phyloP scores from a whole-genome alignment of 2,329 filamentous ascomycete species.

The Phialophora verrucosa region DNA sequence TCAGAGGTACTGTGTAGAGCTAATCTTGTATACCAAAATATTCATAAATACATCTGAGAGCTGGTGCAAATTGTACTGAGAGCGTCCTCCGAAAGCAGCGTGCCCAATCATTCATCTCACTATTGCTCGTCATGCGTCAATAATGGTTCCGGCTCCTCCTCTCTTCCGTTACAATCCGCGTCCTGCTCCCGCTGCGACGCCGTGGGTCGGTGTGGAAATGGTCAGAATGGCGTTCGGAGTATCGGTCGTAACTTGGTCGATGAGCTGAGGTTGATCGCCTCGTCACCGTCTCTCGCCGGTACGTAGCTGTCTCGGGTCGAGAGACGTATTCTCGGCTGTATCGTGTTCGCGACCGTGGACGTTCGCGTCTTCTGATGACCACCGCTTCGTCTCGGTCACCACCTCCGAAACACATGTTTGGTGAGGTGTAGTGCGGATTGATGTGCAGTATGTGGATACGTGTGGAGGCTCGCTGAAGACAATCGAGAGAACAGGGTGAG shows the following conservation, averaged over 20 bases:
- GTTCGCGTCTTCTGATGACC: constrained; percentile 32
- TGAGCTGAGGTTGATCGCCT: constrained; percentile 33
- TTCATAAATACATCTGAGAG: neutral
- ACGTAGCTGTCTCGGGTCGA: constrained; percentile 33
- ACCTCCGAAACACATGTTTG: constrained; percentile 37
- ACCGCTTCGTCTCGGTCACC: constrained; percentile 29
- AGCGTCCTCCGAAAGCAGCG: neutral
- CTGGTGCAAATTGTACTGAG: neutral
- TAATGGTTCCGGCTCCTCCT: constrained; percentile 31
- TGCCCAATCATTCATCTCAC: neutral
- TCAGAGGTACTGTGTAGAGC: neutral
- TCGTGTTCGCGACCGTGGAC: constrained; percentile 27
- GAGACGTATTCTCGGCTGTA: constrained; percentile 36
- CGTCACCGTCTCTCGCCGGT: constrained; percentile 32
- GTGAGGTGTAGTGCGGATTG: neutral
- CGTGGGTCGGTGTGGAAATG: constrained; percentile 17
- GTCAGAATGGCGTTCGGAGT: constrained; percentile 18
- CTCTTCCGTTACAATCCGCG: constrained; percentile 29
- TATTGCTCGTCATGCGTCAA: neutral
- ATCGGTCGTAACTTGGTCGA: constrained; percentile 29
- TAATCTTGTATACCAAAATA: neutral
- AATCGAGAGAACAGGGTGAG: neutral
- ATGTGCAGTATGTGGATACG: neutral
- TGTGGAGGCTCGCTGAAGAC: neutral
- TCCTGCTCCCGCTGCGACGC: constrained; percentile 33